phyloP scores from a whole-genome alignment of 176 grass and related monocot species.

The Aegilops bicornis region DNA sequence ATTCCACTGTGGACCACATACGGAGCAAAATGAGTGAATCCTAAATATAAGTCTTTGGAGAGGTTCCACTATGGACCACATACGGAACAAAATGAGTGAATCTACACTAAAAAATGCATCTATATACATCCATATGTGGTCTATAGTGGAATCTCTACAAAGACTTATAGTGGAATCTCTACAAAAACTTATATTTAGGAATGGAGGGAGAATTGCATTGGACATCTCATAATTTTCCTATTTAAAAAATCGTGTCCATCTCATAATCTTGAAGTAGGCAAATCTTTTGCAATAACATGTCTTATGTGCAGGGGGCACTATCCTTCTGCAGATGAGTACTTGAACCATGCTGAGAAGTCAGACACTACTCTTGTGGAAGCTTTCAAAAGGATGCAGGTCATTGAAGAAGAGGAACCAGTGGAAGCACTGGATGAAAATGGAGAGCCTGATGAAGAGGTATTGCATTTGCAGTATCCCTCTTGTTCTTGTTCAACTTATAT shows the following conservation, averaged over 20 bases:
- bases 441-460: constrained; percentile 65
- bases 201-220: not conserved
- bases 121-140: too few species aligned
- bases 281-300: constrained; percentile 19
- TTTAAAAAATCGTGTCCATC: not conserved
- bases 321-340: constrained; percentile 75
- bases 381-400: constrained; percentile 86
- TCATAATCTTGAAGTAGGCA: constrained; percentile 7
- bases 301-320: constrained; percentile 64
- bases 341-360: constrained; percentile 66
- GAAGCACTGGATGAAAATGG: constrained; percentile 68
- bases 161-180: too few species aligned
- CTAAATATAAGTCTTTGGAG: too few species aligned
- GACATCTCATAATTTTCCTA: not conserved
- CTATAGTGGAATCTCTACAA: too few species aligned
- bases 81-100: too few species aligned
- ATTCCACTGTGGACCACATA: too few species aligned
- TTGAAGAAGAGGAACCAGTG: constrained; percentile 58
- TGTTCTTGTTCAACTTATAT: not conserved
- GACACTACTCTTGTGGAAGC: constrained; percentile 74
- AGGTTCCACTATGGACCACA: too few species aligned
- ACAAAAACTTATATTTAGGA: too few species aligned
- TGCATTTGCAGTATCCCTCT: constrained; percentile 9
- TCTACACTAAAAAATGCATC: too few species aligned
- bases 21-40: too few species aligned